Evolutionary conservation across 176 grass and related monocot species (phyloP), one percentile per base, ranked within the genome.

Genomic region (Juncus effusus): DNA sequence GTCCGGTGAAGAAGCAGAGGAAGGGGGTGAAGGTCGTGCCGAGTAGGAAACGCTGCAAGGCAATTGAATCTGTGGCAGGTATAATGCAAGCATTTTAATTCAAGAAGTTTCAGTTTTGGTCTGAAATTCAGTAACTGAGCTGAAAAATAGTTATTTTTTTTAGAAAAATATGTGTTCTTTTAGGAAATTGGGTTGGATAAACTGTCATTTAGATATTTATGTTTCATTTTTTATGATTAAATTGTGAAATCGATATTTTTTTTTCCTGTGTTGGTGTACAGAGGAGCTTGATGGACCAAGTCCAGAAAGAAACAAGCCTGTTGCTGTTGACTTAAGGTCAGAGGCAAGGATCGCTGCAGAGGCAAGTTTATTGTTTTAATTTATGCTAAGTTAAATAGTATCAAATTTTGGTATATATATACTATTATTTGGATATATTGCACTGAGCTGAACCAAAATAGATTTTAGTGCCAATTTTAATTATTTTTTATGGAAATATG

Each of bases 291-390:
- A 83, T 66, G 65, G 7, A 41, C n/a, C 12, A 59, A 66, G 15
- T 72, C 28, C 28, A 72, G 79, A 78, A 54, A 76, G 49, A 40
- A 13, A 81, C 38, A 35, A 40, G 42, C 52, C 65, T 61, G 3
- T 55, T 69, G 73, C 40, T 41, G 50, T 81, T 75, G 82, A 96
- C 70, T 81, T 91, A 49, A 73, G 74, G 53, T 85, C 84, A 61
- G 92, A 91, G 64, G 87, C 87, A 37, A 91, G 82, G 67, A 66
- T 85, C 60, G 77, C 87, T 72, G 73, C 69, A 60, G 82, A 89
- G 82, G 88, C 88, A 79, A 16, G 60, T 62, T 40, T 9, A 7
- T 12, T 6, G 1, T 47, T 47, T 6, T 47, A 2, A 28, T 28
- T 28, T 28, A 28, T 28, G 19, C 19, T 0, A 28, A 28, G 1